A percentile compares a stretch with the other conserved stretches of the same genome.
These are phyloP conservation scores for Spathaspora hagerdaliae DNA, from an alignment of 805 yeast genomes.

Conservation along the genomic window DNA sequence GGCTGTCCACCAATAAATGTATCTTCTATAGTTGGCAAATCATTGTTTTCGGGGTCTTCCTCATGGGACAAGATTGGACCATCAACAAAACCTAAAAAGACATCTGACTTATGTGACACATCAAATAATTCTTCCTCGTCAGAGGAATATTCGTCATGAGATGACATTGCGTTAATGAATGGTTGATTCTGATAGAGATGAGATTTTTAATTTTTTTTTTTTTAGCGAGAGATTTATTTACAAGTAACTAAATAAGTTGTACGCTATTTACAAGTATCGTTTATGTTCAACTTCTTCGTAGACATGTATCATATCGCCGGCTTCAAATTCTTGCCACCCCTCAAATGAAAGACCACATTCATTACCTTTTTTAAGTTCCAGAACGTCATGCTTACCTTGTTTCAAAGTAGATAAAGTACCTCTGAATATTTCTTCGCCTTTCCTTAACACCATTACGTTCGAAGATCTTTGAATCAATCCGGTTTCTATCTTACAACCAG, in stretches of 20 bases:
- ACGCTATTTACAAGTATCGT: constrained; percentile 25
- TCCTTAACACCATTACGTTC: constrained; percentile 54
- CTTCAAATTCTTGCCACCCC: constrained; percentile 62
- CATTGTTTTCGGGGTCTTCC: constrained; percentile 34
- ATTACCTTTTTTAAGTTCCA: constrained; percentile 74
- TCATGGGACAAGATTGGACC: constrained; percentile 44
- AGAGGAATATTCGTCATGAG: constrained; percentile 49
- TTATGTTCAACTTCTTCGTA: constrained; percentile 57
- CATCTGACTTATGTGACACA: constrained; percentile 30
- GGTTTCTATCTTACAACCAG: constrained; percentile 78
- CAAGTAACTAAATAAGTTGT: not conserved
- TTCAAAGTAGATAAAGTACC: constrained; percentile 74
- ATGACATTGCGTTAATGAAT: constrained; percentile 20
- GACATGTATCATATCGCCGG: constrained; percentile 73
- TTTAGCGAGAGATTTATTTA: not conserved
- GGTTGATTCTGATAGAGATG: not conserved
- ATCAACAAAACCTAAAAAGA: constrained; percentile 64
- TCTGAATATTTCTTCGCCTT: constrained; percentile 40
- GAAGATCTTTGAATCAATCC: constrained; percentile 67
- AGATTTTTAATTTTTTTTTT: constrained; percentile 1
- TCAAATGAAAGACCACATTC: constrained; percentile 87
- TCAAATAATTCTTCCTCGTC: constrained; percentile 42
- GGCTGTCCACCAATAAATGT: constrained; percentile 76
- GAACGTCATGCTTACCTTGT: constrained; percentile 74
- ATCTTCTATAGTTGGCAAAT: constrained; percentile 46